Conservation (phyloP, 805 yeast species). For the Myxozyma neglecta region DNA sequence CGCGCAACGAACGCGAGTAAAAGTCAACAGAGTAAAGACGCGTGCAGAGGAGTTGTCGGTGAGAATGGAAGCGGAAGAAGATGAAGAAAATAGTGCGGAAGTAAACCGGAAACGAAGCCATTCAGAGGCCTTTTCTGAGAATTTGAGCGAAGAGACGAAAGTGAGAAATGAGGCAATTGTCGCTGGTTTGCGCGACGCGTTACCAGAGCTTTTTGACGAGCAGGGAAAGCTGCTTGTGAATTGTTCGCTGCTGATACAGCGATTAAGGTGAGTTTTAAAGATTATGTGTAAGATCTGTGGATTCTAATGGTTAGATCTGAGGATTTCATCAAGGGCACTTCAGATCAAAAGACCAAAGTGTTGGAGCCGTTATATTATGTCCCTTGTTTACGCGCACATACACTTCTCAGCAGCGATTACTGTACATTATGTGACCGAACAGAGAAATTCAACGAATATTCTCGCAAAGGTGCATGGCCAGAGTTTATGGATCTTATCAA, state of each 20-base stretch:
- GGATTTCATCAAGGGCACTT: not conserved
- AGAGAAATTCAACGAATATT: no score
- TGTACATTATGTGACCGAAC: no score
- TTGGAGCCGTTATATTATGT: not conserved
- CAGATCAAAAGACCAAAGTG: not conserved
- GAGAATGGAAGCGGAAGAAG: no score
- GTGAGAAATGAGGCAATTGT: not conserved
- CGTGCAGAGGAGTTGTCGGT: no score
- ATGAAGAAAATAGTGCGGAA: no score
- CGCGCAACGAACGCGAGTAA: conserved; percentile 3
- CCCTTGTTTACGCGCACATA: conserved; percentile 1
- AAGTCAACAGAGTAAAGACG: not conserved
- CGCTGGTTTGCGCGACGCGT: not conserved
- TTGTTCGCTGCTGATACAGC: not conserved
- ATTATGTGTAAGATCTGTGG: no score
- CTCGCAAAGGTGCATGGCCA: not conserved
- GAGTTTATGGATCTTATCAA: not conserved
- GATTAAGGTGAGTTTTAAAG: not conserved
- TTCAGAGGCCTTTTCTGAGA: not conserved
- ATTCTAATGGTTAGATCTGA: not conserved
- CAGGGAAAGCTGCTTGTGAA: not conserved
- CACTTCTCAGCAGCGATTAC: not conserved
- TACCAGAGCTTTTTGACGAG: not conserved
- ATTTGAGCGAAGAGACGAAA: not conserved
- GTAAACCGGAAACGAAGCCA: not conserved